Conservation (phyloP, 495 filamentous ascomycete species). For the Trypethelium eluteriae region DNA sequence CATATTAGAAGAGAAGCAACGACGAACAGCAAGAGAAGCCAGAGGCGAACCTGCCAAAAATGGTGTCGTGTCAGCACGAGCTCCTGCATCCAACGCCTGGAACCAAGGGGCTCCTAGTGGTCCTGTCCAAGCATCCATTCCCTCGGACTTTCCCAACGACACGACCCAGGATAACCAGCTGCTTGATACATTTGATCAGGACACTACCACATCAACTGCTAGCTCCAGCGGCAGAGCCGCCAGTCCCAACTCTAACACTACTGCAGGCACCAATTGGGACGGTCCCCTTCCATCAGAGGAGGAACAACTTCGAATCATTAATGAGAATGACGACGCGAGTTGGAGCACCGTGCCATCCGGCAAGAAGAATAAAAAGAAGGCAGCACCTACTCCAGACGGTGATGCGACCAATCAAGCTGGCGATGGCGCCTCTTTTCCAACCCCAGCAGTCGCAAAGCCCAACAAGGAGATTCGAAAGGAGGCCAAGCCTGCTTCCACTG, state of each 20-base stretch:
- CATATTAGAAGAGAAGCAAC: slow-evolving; percentile 66
- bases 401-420: background rate
- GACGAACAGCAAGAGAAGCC: slow-evolving; percentile 67
- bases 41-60: slow-evolving; percentile 70
- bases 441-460: slow-evolving; percentile 49
- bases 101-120: slow-evolving; percentile 26
- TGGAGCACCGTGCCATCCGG: slow-evolving; percentile 57
- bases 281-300: slow-evolving; percentile 53
- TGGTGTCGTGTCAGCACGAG: slow-evolving; percentile 53
- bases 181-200: slow-evolving; percentile 67
- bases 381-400: background rate
- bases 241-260: slow-evolving; percentile 33
- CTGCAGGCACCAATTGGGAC: slow-evolving; percentile 39
- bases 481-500: slow-evolving; percentile 24
- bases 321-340: slow-evolving; percentile 43
- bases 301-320: slow-evolving; percentile 53
- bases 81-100: slow-evolving; percentile 57
- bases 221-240: slow-evolving; percentile 30
- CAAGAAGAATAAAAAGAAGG: slow-evolving; percentile 11
- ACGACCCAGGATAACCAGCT: slow-evolving; percentile 43
- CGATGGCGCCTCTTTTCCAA: background rate
- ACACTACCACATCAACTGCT: slow-evolving; percentile 32
- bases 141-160: slow-evolving; percentile 21
- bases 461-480: slow-evolving; percentile 39
- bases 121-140: slow-evolving; percentile 34